Evolutionary conservation across 2,329 filamentous ascomycete species (phyloP).

Genomic region (Aspergillus amoenus): DNA sequence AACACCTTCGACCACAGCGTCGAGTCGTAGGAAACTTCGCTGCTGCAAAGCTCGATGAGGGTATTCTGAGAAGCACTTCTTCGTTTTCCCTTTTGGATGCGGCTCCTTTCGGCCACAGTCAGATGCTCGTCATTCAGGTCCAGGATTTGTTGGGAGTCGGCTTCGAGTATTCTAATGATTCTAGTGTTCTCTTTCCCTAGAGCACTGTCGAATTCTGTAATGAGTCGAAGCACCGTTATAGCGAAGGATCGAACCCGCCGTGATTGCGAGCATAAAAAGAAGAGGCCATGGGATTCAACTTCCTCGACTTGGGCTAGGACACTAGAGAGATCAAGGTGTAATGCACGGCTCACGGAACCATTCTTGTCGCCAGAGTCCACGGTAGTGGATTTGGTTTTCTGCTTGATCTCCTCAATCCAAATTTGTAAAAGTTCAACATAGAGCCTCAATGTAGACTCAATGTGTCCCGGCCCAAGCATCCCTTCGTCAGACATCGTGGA

Average conservation of each 20-base stretch:
- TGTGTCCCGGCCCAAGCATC: slow-evolving; percentile 89
- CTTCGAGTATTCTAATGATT: slow-evolving; percentile 89
- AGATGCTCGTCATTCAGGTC: slow-evolving; percentile 82
- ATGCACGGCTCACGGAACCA: slow-evolving; percentile 66
- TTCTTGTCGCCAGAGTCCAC: slow-evolving; percentile 64
- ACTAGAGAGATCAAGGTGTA: slow-evolving; percentile 80
- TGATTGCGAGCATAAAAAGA: slow-evolving; percentile 96
- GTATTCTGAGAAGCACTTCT: slow-evolving; percentile 81
- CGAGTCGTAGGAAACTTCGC: slow-evolving; percentile 90
- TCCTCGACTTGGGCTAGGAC: slow-evolving; percentile 94
- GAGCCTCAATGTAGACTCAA: slow-evolving; percentile 86
- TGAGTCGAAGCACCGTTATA: slow-evolving; percentile 85
- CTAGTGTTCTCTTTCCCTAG: slow-evolving; percentile 77
- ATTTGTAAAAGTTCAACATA: slow-evolving; percentile 94
- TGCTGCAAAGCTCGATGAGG: slow-evolving; percentile 89
- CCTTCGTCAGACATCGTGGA: slow-evolving; percentile 97
- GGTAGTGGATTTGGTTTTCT: slow-evolving; percentile 73
- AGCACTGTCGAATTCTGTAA: slow-evolving; percentile 89
- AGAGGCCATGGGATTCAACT: slow-evolving; percentile 92
- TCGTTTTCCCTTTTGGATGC: slow-evolving; percentile 84
- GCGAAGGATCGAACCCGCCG: slow-evolving; percentile 84
- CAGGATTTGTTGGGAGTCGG: slow-evolving; percentile 83
- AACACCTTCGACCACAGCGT: slow-evolving; percentile 98
- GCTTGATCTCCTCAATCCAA: slow-evolving; percentile 95
- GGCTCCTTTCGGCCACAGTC: slow-evolving; percentile 86